Base-by-base conservation (phyloP, 306 rosid genomes). In the Cucurbita argyrosperma region DNA sequence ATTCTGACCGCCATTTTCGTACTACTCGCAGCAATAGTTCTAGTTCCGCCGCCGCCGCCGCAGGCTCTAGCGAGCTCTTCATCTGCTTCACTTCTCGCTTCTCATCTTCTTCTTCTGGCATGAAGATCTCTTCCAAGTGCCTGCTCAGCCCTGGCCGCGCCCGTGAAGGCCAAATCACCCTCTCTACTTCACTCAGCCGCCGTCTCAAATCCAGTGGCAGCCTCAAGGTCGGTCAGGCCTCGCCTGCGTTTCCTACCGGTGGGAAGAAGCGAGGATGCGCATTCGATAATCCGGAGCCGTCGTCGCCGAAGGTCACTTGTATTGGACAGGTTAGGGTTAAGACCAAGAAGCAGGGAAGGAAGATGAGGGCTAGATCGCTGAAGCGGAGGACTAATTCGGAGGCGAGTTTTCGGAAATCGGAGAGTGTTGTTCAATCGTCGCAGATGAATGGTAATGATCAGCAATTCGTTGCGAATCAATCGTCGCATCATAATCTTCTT, bases 251-350 rank as follows among this genome's bases (percentile, higher is more conserved):
- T 75, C 99, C 98, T 9, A 79, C 88, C 9, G 89, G 78, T 6
- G 88, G 83, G 0, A 92, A 84, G 82, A 92, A 86, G 67, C 76
- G 90, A 71, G 91, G 90, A 4, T 72, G 83, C 13, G 86, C 82
- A 8, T 90, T 88, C 64, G 97, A 91, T 43, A 94, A 90, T 43
- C 99, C 97, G 10, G 99, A 94, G 42, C 99, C 99, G 0, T 90
- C 99, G 5, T 94, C 99, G 8, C 99, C 99, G 0, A 94, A 94
- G 49, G 99, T 94, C 1, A 94, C 99, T 1, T 94, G 99, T 51
- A 94, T 94, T 74, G 99, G 99, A 0, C 99, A 90, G 64, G 97
- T 90, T 66, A 87, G 99, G 52, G 99, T 90, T 52, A 89, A 89
- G 78, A 90, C 94, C 11, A 94, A 88, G 87, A 90, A 88, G 57